Base-by-base conservation (phyloP, 805 yeast genomes). In the Metahyphopichia silvanorum region DNA sequence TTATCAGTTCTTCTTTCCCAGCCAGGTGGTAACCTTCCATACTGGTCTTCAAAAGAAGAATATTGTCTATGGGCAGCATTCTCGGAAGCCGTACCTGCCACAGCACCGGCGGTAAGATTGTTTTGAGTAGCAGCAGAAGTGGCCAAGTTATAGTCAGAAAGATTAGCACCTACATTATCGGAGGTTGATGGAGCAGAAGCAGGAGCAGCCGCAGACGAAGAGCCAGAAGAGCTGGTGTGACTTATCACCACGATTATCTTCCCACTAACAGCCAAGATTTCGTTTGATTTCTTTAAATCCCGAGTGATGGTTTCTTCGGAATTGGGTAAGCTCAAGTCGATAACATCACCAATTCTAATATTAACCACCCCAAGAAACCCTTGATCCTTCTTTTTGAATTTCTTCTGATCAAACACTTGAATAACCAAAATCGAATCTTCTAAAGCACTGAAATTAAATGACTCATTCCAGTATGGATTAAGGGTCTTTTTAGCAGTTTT, bases 1-100 rank as follows among this genome's bases (percentile, higher is more conserved):
- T 88, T 87, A 60, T 93, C 99, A 1, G 98, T 89, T 63, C 98
- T 77, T 49, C 98, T 80, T 62, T 93, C 99, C 98, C 98, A 93
- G 4, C 99, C 99, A 5, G 96, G 87, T 3, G 98, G 99, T 46
- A 93, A 71, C 54, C 96, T 74, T 26, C 99, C 99, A 49, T 80
- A 78, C 59, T 91, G 98, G 63, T 93, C 99, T 63, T 93, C 98
- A 57, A 93, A 93, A 2, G 98, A 86, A 4, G 95, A 85, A 49
- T 81, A 82, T 52, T 82, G 94, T 51, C 88, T 76, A 45, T 63
- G 32, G 19, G 48, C 38, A 21, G 42, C 27, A 18, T 34, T 31
- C 2, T 46, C 22, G n/a, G 31, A 25, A n/a, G 52, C 38, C 11
- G 37, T 34, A 8, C 47, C 33, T 7, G 40, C 36, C 11, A 50